These are phyloP conservation scores for Wickerhamiella parazyma DNA, from an alignment of 805 yeast genomes.

Conservation along the genomic window DNA sequence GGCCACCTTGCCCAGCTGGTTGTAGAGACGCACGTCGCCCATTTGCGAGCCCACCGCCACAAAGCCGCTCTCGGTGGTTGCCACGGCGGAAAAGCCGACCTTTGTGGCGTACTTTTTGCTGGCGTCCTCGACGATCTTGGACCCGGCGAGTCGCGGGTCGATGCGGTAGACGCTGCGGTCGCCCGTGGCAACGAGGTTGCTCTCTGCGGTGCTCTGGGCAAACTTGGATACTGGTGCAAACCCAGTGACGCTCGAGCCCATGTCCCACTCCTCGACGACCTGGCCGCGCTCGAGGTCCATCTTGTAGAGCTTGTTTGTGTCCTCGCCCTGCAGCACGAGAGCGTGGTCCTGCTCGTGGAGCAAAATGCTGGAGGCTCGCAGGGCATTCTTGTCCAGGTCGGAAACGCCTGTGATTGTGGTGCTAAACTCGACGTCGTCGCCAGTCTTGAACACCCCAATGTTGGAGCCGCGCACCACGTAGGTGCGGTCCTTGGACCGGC, in stretches of 20 bases:
- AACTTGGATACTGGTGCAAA: constrained; percentile 64
- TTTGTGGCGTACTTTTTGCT: constrained; percentile 42
- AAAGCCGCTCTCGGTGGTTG: constrained; percentile 61
- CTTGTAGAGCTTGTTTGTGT: constrained; percentile 38
- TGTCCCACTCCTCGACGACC: constrained; percentile 71
- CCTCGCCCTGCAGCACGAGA: constrained; percentile 49
- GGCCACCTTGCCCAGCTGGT: constrained; percentile 54
- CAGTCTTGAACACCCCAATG: constrained; percentile 65
- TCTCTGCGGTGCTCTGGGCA: constrained; percentile 60
- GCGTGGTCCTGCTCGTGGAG: constrained; percentile 60
- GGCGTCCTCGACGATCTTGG: constrained; percentile 47
- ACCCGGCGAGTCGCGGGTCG: constrained; percentile 57
- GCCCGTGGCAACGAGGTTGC: constrained; percentile 59
- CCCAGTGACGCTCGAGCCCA: constrained; percentile 29
- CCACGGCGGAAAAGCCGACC: constrained; percentile 39
- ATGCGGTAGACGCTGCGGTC: constrained; percentile 52
- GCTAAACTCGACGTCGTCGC: constrained; percentile 40
- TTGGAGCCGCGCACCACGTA: constrained; percentile 69
- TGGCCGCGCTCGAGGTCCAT: constrained; percentile 73
- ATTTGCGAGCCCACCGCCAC: constrained; percentile 61
- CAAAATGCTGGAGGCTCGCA: constrained; percentile 55
- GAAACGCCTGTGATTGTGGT: constrained; percentile 54
- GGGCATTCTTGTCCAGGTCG: constrained; percentile 35
- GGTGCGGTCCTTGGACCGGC: constrained; percentile 55
- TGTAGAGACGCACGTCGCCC: constrained; percentile 63